These are phyloP conservation scores for Sugiyamaella sp. DNA, from an alignment of 1,139 yeast genomes.

Conservation along the genomic window DNA sequence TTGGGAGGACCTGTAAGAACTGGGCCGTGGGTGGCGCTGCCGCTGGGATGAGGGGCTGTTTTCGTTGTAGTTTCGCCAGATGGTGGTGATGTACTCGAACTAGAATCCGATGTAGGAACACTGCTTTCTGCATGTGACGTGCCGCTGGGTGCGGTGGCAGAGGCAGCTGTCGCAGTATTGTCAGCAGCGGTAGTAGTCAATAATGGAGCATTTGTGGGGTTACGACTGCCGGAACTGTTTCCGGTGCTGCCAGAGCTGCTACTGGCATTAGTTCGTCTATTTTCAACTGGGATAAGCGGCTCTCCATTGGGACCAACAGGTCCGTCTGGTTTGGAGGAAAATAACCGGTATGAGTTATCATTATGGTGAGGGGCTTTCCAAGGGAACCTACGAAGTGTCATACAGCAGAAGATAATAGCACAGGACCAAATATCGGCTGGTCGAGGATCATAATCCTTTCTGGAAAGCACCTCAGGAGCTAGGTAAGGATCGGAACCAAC, in stretches of 20 bases:
- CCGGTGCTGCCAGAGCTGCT: conserved; percentile 31
- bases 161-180: background rate
- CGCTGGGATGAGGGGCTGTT: background rate
- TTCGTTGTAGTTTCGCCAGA: background rate
- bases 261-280: conserved; percentile 43
- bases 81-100: background rate
- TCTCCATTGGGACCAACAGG: conserved; percentile 18
- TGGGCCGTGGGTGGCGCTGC: conserved; percentile 11
- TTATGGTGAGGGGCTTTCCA: conserved; percentile 91
- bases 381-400: conserved; percentile 91
- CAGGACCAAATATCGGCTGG: conserved; percentile 95
- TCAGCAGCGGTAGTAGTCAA: background rate
- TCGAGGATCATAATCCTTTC: conserved; percentile 82
- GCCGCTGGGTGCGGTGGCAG: background rate
- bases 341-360: conserved; percentile 82
- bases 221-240: background rate
- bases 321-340: conserved; percentile 49
- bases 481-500: conserved; percentile 98
- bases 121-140: too few species aligned
- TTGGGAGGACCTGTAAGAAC: background rate
- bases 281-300: conserved; percentile 27
- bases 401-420: conserved; percentile 94
- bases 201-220: too few species aligned
- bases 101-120: too few species aligned
- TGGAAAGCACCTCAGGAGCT: conserved; percentile 89